Conservation (phyloP, 495 filamentous ascomycete species). For the Platismatia glauca region DNA sequence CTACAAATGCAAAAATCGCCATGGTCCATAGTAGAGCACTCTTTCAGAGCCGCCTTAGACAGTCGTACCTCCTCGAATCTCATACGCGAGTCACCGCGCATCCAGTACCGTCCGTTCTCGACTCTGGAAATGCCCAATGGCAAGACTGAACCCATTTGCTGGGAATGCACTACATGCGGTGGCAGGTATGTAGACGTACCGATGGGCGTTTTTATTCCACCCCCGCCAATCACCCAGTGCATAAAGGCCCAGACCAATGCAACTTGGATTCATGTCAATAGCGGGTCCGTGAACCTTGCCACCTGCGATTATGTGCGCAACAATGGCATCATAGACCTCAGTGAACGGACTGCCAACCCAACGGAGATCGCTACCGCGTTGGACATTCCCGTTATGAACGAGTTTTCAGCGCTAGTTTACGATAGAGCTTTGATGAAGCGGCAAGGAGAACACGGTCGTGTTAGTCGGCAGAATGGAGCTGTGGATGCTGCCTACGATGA, state of each 20-base stretch:
- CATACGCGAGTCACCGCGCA: neutral
- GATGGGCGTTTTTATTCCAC: neutral
- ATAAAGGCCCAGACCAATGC: neutral
- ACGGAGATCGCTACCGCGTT: neutral
- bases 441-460: neutral
- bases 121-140: neutral
- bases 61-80: too few species aligned
- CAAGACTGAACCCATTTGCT: neutral
- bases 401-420: neutral
- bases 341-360: neutral
- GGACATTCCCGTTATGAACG: accelerated
- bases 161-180: neutral
- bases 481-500: neutral
- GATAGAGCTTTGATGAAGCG: neutral
- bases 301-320: neutral
- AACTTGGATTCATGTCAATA: neutral
- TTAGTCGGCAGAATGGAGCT: neutral
- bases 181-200: neutral
- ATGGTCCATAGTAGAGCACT: too few species aligned
- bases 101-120: neutral
- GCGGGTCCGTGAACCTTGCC: neutral
- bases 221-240: neutral
- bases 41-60: too few species aligned
- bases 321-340: neutral
- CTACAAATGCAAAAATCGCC: too few species aligned